Percentiles rank a stretch among this genome's conserved stretches.
Conservation (phyloP, 73 alveolate species). For the Urostyla sp. region DNA sequence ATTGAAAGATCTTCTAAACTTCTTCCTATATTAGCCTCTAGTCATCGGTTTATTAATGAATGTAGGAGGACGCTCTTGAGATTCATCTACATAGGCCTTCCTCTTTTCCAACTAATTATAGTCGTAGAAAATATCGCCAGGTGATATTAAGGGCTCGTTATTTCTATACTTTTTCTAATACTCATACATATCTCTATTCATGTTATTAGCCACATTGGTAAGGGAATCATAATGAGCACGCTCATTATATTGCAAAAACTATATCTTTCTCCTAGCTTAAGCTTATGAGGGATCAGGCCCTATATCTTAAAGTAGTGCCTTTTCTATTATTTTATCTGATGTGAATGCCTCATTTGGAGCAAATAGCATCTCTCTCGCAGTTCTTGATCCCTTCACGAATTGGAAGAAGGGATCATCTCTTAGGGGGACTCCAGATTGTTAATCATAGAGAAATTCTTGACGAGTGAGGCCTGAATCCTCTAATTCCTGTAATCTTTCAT, state of each 20-base stretch:
- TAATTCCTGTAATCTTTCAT: conserved; percentile 71
- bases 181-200: background rate
- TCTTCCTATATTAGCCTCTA: conserved; percentile 43
- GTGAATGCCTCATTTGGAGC: conserved; percentile 78
- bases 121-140: conserved; percentile 38
- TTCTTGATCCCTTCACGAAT: conserved; percentile 67
- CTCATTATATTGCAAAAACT: conserved; percentile 36
- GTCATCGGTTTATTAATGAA: conserved; percentile 63
- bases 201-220: background rate
- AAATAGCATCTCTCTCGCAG: conserved; percentile 81
- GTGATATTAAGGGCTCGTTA: conserved; percentile 53
- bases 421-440: conserved; percentile 72
- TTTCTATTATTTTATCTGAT: conserved; percentile 74
- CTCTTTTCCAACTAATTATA: conserved; percentile 61
- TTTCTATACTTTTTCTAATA: conserved; percentile 59
- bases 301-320: conserved; percentile 81
- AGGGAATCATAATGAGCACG: background rate
- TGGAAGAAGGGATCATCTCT: conserved; percentile 84
- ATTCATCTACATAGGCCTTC: conserved; percentile 49
- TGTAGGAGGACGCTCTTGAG: conserved; percentile 40
- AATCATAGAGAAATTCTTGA: conserved; percentile 74
- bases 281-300: conserved; percentile 75
- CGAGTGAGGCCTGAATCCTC: conserved; percentile 87
- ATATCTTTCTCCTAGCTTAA: background rate
- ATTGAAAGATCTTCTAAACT: conserved; percentile 69